A percentile compares a stretch with the other conserved stretches of the same genome.
phyloP scores from a whole-genome alignment of 495 filamentous ascomycete genomes.

The Baudoinia panamericana region DNA sequence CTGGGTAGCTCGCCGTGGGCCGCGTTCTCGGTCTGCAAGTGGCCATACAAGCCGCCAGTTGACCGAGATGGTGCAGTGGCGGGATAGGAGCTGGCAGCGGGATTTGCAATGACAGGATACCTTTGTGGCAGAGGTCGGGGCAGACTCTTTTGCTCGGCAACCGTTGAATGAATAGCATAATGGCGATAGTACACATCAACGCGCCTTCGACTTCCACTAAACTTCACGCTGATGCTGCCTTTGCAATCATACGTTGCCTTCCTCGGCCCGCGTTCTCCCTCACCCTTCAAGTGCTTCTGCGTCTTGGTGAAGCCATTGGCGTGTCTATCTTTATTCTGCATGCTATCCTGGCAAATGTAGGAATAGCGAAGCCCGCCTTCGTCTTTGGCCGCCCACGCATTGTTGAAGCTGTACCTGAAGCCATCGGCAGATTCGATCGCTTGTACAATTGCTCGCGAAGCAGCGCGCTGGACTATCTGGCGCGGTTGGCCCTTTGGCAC shows the following conservation, averaged over 20 bases:
- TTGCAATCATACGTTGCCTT: conserved; percentile 23
- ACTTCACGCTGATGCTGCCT: conserved; percentile 20
- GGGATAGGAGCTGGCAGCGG: background rate
- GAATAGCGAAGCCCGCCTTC: conserved; percentile 14
- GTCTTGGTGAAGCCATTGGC: conserved; percentile 18
- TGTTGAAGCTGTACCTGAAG: conserved; percentile 19
- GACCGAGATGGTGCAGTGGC: background rate
- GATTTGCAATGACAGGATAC: background rate
- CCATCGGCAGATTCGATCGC: conserved; percentile 17
- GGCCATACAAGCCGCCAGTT: conserved; percentile 4
- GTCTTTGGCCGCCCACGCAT: conserved; percentile 16
- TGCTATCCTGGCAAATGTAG: conserved; percentile 20
- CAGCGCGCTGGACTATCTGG: conserved; percentile 18
- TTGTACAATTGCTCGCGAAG: conserved; percentile 18
- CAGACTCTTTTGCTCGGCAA: conserved; percentile 8
- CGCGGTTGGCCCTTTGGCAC: conserved; percentile 1
- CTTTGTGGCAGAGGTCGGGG: background rate
- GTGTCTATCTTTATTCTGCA: conserved; percentile 23
- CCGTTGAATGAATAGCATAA: conserved; percentile 15
- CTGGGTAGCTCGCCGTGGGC: too few relatives aligned
- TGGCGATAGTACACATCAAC: conserved; percentile 20
- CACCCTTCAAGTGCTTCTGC: conserved; percentile 13
- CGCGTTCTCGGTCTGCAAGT: background rate
- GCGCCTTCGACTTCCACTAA: background rate
- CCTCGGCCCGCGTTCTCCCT: conserved; percentile 4